Percentiles rank a stretch among this genome's conserved stretches.
Conservation (phyloP, 495 filamentous ascomycete species). For the Schizothecium vesticola region DNA sequence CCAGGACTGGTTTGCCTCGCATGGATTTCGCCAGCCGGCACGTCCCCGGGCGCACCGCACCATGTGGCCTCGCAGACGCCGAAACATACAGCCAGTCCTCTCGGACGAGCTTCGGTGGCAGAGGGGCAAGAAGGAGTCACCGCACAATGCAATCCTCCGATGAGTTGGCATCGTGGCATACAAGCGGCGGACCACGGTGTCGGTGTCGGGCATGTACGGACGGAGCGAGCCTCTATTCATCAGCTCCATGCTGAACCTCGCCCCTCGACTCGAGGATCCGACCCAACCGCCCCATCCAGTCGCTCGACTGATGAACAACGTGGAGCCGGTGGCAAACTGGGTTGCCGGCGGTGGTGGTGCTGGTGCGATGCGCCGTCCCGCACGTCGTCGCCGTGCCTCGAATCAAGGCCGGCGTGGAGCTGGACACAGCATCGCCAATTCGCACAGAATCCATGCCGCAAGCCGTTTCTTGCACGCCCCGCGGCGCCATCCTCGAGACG, state of each 20-base stretch:
- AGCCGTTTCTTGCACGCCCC: conserved; percentile 14
- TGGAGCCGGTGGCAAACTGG: background rate
- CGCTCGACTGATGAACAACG: background rate
- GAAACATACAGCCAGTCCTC: background rate
- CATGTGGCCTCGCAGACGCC: background rate
- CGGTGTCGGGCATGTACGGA: background rate
- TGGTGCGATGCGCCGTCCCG: background rate
- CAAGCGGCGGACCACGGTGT: background rate
- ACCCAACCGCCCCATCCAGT: background rate
- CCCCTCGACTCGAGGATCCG: background rate
- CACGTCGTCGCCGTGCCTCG: background rate
- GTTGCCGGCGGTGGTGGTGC: background rate
- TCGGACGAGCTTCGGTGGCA: background rate
- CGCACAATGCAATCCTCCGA: background rate
- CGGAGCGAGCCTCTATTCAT: background rate
- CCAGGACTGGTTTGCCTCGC: background rate
- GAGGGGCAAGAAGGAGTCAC: background rate
- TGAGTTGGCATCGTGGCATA: background rate
- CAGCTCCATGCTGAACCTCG: background rate
- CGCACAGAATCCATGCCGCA: conserved; percentile 18
- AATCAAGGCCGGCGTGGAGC: background rate
- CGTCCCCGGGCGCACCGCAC: background rate
- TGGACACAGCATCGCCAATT: conserved; percentile 16
- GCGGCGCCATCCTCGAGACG: background rate
- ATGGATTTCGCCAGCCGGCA: background rate